Evolutionary conservation across 495 filamentous ascomycete genomes (phyloP).

Genomic region (Hyaloscypha hepaticicola): DNA sequence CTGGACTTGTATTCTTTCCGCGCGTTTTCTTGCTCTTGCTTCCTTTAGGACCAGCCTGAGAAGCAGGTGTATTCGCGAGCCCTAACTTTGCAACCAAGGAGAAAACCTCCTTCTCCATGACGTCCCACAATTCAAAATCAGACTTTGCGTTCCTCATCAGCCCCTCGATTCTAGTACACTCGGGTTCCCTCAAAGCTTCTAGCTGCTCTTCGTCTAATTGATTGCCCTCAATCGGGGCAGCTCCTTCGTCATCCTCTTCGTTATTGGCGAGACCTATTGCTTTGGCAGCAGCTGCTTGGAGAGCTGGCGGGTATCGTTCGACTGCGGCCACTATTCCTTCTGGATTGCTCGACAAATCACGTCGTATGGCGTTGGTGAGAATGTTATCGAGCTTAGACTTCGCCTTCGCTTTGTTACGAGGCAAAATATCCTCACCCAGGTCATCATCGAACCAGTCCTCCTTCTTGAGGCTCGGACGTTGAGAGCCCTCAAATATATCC

Average conservation of each 20-base stretch:
- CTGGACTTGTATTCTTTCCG: conserved; percentile 19
- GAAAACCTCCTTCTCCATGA: conserved; percentile 70
- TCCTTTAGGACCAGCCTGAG: neutral
- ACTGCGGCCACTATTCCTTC: conserved; percentile 17
- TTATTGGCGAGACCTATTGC: conserved; percentile 23
- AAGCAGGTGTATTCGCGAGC: conserved; percentile 15
- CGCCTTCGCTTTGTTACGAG: neutral
- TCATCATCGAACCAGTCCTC: conserved; percentile 1
- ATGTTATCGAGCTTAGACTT: conserved; percentile 16
- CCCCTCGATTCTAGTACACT: conserved; percentile 45
- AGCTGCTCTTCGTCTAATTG: conserved; percentile 21
- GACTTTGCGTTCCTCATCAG: conserved; percentile 51
- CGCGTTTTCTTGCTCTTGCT: conserved; percentile 3
- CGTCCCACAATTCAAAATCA: conserved; percentile 69
- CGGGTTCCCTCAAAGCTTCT: conserved; percentile 39
- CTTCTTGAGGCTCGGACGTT: neutral
- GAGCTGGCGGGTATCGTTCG: conserved; percentile 24
- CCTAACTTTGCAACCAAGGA: conserved; percentile 51
- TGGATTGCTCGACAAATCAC: neutral
- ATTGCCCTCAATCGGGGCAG: neutral
- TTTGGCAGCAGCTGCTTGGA: conserved; percentile 26
- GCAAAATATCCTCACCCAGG: neutral
- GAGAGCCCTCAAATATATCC: conserved; percentile 41
- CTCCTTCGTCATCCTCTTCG: neutral
- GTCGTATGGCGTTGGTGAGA: conserved; percentile 2